phyloP scores from a whole-genome alignment of 2,329 filamentous ascomycete species.

The Colletotrichum noveboracense region DNA sequence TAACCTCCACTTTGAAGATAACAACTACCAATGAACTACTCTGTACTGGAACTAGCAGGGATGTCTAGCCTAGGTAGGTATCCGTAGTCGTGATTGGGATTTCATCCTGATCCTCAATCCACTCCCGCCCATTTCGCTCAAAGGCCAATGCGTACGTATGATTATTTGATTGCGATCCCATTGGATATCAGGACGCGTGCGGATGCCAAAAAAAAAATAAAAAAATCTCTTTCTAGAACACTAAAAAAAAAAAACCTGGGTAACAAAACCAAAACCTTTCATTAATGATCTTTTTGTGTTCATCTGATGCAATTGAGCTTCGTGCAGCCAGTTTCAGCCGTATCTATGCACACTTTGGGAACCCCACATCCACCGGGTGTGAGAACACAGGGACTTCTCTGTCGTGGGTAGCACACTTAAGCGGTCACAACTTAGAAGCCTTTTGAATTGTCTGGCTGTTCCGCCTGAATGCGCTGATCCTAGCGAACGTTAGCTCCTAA shows the following conservation, averaged over 20 bases:
- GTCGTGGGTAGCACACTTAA: neutral
- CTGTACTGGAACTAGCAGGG: neutral
- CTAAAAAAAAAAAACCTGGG: too few relatives aligned
- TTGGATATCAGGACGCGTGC: neutral
- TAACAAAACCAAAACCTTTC: neutral
- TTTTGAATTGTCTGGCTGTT: neutral
- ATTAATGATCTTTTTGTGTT: neutral
- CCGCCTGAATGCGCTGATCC: neutral
- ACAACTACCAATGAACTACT: neutral
- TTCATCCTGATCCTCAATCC: neutral
- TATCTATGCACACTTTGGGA: neutral
- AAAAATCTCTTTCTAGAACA: too few relatives aligned
- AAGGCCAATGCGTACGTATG: neutral
- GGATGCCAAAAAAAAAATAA: neutral
- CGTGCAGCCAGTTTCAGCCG: neutral
- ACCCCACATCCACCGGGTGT: neutral
- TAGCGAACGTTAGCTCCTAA: neutral
- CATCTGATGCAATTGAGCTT: neutral
- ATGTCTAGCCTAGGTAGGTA: neutral
- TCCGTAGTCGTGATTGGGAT: neutral
- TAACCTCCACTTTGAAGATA: neutral
- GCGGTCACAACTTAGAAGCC: neutral
- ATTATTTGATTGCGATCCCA: neutral
- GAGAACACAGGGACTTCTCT: neutral
- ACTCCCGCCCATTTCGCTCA: neutral